phyloP scores from a whole-genome alignment of 1,139 yeast genomes.

The Suhomyces bolitotheri region DNA sequence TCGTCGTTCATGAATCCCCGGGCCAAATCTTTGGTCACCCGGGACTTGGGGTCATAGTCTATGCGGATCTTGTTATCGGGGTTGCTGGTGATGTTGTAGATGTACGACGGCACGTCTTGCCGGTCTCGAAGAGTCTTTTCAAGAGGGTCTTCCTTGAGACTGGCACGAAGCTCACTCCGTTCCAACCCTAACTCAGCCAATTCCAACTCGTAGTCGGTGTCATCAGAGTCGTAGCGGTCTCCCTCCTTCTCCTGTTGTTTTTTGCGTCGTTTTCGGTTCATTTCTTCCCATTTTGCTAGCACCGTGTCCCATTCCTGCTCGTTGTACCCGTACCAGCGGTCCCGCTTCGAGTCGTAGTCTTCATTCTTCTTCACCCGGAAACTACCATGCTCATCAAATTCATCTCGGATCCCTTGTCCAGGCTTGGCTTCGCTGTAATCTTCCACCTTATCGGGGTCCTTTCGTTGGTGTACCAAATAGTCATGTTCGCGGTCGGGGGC shows the following conservation, averaged over 20 bases:
- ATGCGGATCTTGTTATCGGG: conserved; percentile 27
- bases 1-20: conserved; percentile 52
- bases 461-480: conserved; percentile 53
- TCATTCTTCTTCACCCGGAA: conserved; percentile 37
- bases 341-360: conserved; percentile 68
- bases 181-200: conserved; percentile 48
- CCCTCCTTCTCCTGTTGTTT: conserved; percentile 16
- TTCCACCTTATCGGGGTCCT: conserved; percentile 27
- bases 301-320: conserved; percentile 57
- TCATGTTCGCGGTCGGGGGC: conserved; percentile 24
- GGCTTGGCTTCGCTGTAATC: conserved; percentile 35
- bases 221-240: conserved; percentile 38
- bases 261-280: conserved; percentile 25
- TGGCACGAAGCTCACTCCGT: conserved; percentile 26
- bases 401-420: conserved; percentile 38
- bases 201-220: conserved; percentile 52
- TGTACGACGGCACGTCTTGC: conserved; percentile 54
- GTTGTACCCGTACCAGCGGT: conserved; percentile 77
- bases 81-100: conserved; percentile 35
- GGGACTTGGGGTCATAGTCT: conserved; percentile 58
- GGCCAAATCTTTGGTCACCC: conserved; percentile 47
- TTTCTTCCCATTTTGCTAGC: conserved; percentile 45
- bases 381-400: conserved; percentile 19
- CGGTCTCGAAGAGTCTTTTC: conserved; percentile 48
- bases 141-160: conserved; percentile 35